A percentile compares a stretch with the other conserved stretches of the same genome.
Evolutionary conservation across 1,139 yeast genomes (phyloP).

Genomic region (Nadsonia starkeyi-henricii): DNA sequence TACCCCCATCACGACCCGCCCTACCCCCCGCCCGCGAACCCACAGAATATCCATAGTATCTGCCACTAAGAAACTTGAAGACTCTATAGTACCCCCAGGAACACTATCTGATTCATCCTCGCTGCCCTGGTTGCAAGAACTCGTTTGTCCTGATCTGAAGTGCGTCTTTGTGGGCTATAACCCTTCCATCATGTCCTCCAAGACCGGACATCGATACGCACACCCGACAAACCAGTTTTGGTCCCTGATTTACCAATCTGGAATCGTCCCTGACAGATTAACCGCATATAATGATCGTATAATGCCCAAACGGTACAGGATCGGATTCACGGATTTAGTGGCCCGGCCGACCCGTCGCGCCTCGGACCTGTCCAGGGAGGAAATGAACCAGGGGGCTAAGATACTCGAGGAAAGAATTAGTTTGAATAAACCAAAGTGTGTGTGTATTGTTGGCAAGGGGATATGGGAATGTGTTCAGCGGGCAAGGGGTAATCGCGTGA

Average conservation of each 20-base stretch:
- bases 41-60: neutral
- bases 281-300: constrained; percentile 30
- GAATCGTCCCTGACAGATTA: constrained; percentile 26
- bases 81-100: neutral
- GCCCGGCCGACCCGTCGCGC: constrained; percentile 51
- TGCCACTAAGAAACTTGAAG: neutral
- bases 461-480: constrained; percentile 54
- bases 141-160: constrained; percentile 20
- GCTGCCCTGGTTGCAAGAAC: constrained; percentile 21
- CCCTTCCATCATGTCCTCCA: constrained; percentile 56
- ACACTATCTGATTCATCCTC: neutral
- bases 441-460: constrained; percentile 61
- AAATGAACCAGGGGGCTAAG: constrained; percentile 45
- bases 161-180: constrained; percentile 60
- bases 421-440: constrained; percentile 26
- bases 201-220: constrained; percentile 59
- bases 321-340: constrained; percentile 66
- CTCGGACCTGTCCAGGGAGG: constrained; percentile 37
- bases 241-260: constrained; percentile 46
- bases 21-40: neutral
- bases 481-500: constrained; percentile 17
- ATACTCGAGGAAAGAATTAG: constrained; percentile 35
- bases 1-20: too few relatives aligned
- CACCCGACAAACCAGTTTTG: constrained; percentile 59
- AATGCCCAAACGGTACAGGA: constrained; percentile 30